Conservation (phyloP, 208 protist species). For the Zelonia costaricensis region DNA sequence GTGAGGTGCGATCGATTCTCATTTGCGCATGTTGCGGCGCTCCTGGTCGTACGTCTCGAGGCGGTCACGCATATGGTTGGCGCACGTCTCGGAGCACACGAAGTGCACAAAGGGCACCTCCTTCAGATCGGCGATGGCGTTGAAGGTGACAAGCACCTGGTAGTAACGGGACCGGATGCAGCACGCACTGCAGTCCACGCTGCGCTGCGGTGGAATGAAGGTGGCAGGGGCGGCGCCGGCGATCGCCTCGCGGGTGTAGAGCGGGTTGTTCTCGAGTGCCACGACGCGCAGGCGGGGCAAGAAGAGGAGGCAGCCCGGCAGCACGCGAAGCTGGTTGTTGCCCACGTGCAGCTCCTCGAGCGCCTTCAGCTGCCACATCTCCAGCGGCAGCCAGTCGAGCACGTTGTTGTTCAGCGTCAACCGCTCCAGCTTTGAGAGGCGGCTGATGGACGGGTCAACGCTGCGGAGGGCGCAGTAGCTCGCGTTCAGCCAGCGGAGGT, state of each 20-base stretch:
- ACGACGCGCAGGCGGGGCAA: conserved; percentile 52
- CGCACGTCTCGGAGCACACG: conserved; percentile 64
- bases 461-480: conserved; percentile 57
- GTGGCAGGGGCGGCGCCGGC: conserved; percentile 43
- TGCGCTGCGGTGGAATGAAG: conserved; percentile 45
- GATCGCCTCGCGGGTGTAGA: conserved; percentile 46
- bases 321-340: conserved; percentile 72
- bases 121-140: conserved; percentile 34
- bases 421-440: conserved; percentile 60
- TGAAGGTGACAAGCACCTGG: conserved; percentile 58
- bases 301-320: conserved; percentile 82
- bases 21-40: conserved; percentile 1
- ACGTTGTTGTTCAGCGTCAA: conserved; percentile 74
- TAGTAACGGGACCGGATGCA: conserved; percentile 61
- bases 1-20: too few species aligned
- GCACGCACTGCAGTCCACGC: conserved; percentile 80
- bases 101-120: conserved; percentile 76
- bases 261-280: conserved; percentile 77
- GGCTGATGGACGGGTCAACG: conserved; percentile 49
- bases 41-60: conserved; percentile 51
- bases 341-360: conserved; percentile 70
- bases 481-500: conserved; percentile 67
- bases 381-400: conserved; percentile 51
- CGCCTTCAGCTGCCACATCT: conserved; percentile 72
- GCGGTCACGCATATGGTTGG: conserved; percentile 42